These are phyloP conservation scores for Porphyrellus sp. DNA, from an alignment of 1,284 basidiomycete genomes.

Conservation along the genomic window DNA sequence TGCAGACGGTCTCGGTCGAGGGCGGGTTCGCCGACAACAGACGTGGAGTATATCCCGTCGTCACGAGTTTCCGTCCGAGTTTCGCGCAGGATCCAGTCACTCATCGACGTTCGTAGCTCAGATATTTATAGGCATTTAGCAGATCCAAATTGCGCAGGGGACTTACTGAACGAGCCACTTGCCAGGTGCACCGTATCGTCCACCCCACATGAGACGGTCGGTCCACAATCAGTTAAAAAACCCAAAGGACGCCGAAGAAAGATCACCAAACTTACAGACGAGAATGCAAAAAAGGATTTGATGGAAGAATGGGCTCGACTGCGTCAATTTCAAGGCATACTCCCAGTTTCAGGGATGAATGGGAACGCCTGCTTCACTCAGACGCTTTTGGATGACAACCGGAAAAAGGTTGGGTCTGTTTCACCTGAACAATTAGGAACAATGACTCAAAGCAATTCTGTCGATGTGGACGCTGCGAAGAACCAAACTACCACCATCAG, in stretches of 20 bases:
- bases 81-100: constrained; percentile 18
- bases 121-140: constrained; percentile 34
- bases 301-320: constrained; percentile 33
- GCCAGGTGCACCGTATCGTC: constrained; percentile 4
- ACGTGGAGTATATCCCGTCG: constrained; percentile 6
- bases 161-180: constrained; percentile 13
- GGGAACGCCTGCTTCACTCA: not conserved
- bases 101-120: constrained; percentile 13
- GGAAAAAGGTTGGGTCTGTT: constrained; percentile 1
- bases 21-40: constrained; percentile 15
- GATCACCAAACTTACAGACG: constrained; percentile 19
- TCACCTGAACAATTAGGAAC: not conserved
- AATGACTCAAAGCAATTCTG: not conserved
- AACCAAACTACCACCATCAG: not conserved
- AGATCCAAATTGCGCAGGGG: constrained; percentile 11
- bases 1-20: constrained; percentile 19
- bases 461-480: not conserved
- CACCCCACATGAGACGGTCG: not conserved
- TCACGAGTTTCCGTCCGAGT: constrained; percentile 24
- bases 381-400: not conserved
- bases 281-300: constrained; percentile 21
- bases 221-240: constrained; percentile 7
- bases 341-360: constrained; percentile 14
- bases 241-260: constrained; percentile 19
- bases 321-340: constrained; percentile 28